Conservation (phyloP, 208 protist genomes). For the Wallacemonas rigidus region DNA sequence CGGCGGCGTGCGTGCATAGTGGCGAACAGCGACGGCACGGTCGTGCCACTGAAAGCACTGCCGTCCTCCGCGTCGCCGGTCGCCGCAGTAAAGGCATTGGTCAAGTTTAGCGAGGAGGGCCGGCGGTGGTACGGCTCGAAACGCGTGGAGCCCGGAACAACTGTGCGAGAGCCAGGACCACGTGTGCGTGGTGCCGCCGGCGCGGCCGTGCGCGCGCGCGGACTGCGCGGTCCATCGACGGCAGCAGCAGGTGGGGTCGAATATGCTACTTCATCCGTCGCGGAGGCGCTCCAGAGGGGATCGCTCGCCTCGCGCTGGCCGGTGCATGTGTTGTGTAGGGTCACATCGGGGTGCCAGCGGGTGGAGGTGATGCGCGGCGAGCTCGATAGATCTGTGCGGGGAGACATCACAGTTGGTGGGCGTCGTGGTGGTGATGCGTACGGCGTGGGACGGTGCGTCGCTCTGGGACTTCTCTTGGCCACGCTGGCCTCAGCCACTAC, state of each 20-base stretch:
- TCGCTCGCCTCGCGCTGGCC: too few relatives aligned
- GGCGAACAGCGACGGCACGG: conserved; percentile 6
- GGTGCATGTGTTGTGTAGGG: too few relatives aligned
- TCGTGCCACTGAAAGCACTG: conserved; percentile 2
- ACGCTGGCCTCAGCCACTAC: too few relatives aligned
- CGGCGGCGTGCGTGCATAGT: conserved; percentile 3
- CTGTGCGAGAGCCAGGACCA: conserved; percentile 8
- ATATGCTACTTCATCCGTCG: too few relatives aligned
- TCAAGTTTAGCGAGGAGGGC: background rate
- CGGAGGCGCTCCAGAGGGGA: too few relatives aligned
- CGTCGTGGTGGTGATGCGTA: background rate
- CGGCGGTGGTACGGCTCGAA: conserved; percentile 13
- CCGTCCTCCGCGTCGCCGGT: background rate
- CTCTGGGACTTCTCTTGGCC: too few relatives aligned
- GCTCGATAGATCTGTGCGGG: background rate
- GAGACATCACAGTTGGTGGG: background rate
- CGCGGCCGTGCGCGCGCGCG: background rate
- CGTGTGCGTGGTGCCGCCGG: conserved; percentile 12
- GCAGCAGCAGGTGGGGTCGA: too few relatives aligned
- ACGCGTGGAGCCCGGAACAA: background rate
- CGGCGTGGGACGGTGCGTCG: background rate
- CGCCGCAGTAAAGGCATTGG: background rate
- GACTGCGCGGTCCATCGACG: background rate
- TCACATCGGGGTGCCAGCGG: too few relatives aligned
- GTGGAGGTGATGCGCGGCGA: background rate